These are phyloP conservation scores for Deakozyma indianensis DNA, from an alignment of 805 yeast species.

Conservation along the genomic window DNA sequence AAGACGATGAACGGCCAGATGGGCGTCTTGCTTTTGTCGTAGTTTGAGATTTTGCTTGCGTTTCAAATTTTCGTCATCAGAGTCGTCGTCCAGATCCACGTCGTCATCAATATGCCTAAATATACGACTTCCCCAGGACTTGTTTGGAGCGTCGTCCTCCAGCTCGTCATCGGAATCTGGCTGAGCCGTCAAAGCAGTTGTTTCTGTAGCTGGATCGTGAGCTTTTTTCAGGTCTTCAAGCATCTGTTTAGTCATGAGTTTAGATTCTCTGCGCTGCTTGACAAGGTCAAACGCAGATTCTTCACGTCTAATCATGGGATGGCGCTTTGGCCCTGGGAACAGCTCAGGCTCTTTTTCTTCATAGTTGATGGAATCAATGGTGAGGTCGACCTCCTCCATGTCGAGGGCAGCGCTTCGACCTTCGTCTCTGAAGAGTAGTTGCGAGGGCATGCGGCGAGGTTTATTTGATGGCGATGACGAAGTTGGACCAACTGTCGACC, in stretches of 20 bases:
- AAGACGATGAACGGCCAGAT: conserved; percentile 1
- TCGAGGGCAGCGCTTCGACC: background rate
- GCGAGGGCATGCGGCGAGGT: background rate
- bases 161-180: background rate
- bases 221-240: background rate
- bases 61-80: conserved; percentile 1
- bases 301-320: background rate
- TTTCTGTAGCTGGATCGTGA: background rate
- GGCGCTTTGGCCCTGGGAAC: background rate
- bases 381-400: background rate
- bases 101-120: background rate
- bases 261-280: background rate
- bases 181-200: background rate
- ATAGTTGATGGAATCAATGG: background rate
- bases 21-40: conserved; percentile 2
- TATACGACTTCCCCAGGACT: background rate
- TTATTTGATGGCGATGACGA: background rate
- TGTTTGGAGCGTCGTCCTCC: background rate
- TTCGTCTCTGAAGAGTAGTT: background rate
- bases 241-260: conserved; percentile 1
- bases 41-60: background rate
- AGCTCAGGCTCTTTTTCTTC: background rate
- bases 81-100: conserved; percentile 1
- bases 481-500: background rate
- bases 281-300: background rate